Conservation (phyloP, 306 rosid species). For the Styphnolobium japonicum region DNA sequence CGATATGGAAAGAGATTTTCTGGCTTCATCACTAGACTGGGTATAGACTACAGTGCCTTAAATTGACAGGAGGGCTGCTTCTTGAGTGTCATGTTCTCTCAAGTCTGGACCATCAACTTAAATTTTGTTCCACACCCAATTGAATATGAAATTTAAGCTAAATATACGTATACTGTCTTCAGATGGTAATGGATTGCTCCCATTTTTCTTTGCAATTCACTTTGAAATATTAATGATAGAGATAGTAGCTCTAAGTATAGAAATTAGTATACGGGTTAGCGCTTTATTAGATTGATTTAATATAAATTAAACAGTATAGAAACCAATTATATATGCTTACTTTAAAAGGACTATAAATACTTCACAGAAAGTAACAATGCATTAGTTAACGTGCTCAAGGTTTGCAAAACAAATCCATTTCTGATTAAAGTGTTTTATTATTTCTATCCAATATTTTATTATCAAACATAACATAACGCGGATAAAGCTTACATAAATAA, state of each 20-base stretch:
- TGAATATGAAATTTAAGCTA: not conserved
- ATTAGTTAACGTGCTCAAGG: too few species aligned
- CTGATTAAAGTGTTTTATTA: not conserved
- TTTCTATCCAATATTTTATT: not conserved
- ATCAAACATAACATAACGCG: not conserved
- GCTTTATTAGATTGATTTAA: not conserved
- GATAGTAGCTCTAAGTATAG: not conserved
- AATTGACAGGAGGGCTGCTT: slow-evolving; percentile 22
- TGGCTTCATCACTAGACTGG: not conserved
- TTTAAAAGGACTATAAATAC: not conserved
- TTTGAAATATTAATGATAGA: not conserved
- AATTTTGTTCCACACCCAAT: not conserved
- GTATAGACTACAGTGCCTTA: slow-evolving; percentile 23
- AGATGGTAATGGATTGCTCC: not conserved
- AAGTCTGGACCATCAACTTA: slow-evolving; percentile 14
- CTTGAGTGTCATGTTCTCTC: slow-evolving; percentile 12
- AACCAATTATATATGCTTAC: not conserved
- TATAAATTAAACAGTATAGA: not conserved
- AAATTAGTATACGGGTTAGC: not conserved
- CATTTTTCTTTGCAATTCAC: not conserved
- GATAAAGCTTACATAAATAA: not conserved
- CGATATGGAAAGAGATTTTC: slow-evolving; percentile 20
- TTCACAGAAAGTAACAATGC: not conserved
- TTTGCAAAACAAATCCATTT: too few species aligned
- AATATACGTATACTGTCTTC: not conserved